Conservation (phyloP, 306 rosid genomes). For the Trifolium subterraneum region DNA sequence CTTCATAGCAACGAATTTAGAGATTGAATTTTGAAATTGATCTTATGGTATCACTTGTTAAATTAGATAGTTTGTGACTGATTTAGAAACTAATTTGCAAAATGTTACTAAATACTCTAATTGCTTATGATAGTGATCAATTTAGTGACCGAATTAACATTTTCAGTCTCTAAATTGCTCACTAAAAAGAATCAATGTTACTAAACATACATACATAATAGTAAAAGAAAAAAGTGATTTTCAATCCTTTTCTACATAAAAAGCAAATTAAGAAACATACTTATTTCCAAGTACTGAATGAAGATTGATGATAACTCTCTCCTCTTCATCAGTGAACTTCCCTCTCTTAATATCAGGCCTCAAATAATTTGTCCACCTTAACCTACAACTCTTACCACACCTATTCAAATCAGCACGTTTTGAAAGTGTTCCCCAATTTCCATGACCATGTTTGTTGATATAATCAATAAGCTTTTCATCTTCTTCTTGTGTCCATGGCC, state of each 20-base stretch:
- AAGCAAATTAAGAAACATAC: slow-evolving; percentile 20
- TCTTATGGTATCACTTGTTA: no score
- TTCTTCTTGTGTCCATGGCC: slow-evolving; percentile 97
- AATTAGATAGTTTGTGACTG: no score
- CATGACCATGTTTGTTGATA: slow-evolving; percentile 68
- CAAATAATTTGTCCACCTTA: slow-evolving; percentile 90
- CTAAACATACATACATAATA: no score
- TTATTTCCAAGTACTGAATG: slow-evolving; percentile 87
- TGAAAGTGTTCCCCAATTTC: slow-evolving; percentile 83
- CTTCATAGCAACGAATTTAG: no score
- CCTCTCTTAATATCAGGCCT: slow-evolving; percentile 96
- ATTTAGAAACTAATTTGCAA: no score
- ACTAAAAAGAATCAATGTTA: no score
- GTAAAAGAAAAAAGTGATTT: background rate
- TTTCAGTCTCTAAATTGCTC: no score
- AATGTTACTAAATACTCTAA: no score
- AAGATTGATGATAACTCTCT: slow-evolving; percentile 69
- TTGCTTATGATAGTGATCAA: no score
- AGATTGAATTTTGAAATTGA: no score
- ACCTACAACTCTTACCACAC: slow-evolving; percentile 90
- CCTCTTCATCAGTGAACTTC: slow-evolving; percentile 76
- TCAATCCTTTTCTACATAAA: background rate
- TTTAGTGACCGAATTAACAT: no score
- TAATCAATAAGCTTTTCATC: slow-evolving; percentile 70
- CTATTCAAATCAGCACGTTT: slow-evolving; percentile 85